Evolutionary conservation across 306 rosid species (phyloP).

Genomic region (Quercus suber): DNA sequence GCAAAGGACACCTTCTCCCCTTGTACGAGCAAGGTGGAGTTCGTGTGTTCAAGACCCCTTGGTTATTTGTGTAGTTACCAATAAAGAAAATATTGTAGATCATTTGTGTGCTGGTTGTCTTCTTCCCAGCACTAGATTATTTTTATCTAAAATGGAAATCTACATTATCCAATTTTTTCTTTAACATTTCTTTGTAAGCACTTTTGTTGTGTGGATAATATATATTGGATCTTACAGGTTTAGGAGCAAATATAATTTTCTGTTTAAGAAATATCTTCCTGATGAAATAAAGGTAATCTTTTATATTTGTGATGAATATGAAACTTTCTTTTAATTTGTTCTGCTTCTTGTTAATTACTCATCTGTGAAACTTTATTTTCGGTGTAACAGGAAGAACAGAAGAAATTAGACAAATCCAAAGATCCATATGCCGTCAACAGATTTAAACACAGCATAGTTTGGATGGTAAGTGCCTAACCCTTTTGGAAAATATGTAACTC

Average conservation of each 20-base stretch:
- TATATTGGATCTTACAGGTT: constrained; percentile 50
- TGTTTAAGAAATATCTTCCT: constrained; percentile 37
- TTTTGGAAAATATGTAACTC: not conserved
- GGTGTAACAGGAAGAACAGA: not conserved
- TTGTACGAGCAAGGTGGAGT: too few relatives aligned
- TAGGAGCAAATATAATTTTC: constrained; percentile 68
- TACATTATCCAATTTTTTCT: not conserved
- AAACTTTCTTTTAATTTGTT: not conserved
- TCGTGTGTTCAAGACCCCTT: too few relatives aligned
- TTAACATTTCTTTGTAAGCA: not conserved
- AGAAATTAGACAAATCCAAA: not conserved
- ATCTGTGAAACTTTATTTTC: not conserved
- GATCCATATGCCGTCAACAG: not conserved
- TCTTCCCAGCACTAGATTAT: not conserved
- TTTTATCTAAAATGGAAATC: not conserved
- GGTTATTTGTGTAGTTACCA: too few relatives aligned
- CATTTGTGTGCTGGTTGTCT: not conserved
- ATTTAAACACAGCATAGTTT: not conserved
- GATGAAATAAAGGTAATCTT: not conserved
- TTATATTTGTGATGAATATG: not conserved
- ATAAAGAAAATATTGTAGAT: not conserved
- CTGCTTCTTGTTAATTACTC: not conserved
- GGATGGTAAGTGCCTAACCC: not conserved
- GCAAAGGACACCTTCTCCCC: too few relatives aligned
- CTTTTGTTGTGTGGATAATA: not conserved